Evolutionary conservation across 192 early-diverging fungal species (phyloP).

Genomic region (Gryganskiella cystojenkinii): DNA sequence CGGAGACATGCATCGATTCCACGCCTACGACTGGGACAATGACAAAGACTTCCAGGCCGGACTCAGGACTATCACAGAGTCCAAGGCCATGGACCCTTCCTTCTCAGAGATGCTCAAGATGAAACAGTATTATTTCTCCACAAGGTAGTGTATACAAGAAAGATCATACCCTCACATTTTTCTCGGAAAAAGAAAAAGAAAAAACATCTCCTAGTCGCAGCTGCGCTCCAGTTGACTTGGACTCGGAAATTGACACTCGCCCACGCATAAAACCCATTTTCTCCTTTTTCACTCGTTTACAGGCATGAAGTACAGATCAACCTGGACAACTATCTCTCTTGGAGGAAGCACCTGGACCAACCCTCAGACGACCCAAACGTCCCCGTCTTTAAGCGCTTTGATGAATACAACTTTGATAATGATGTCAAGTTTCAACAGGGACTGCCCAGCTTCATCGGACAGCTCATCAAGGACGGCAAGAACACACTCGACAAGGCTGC

Average conservation of each 20-base stretch:
- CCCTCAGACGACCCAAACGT: slow-evolving; percentile 40
- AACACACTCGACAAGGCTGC: slow-evolving; percentile 54
- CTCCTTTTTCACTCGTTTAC: not conserved
- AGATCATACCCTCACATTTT: not conserved
- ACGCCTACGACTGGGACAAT: slow-evolving; percentile 39
- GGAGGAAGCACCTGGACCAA: slow-evolving; percentile 44
- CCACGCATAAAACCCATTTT: too few species aligned
- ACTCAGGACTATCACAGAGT: slow-evolving; percentile 25
- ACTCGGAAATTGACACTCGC: too few species aligned
- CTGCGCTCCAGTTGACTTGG: not conserved
- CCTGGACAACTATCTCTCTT: slow-evolving; percentile 57
- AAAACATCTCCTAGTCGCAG: too few species aligned
- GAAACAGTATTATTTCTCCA: slow-evolving; percentile 54
- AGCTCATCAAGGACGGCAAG: slow-evolving; percentile 52
- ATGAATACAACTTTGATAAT: slow-evolving; percentile 59
- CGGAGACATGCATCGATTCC: slow-evolving; percentile 45
- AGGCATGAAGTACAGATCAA: slow-evolving; percentile 51
- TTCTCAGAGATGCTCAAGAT: slow-evolving; percentile 46
- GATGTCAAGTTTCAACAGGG: slow-evolving; percentile 57
- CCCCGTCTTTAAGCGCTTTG: slow-evolving; percentile 53
- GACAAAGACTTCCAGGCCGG: slow-evolving; percentile 47
- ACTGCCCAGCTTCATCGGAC: slow-evolving; percentile 53
- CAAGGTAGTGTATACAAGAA: too few species aligned
- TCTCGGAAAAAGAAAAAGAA: too few species aligned
- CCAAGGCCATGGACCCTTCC: slow-evolving; percentile 23